These are phyloP conservation scores for Salix udensis DNA, from an alignment of 345 rosid genomes.

Conservation along the genomic window DNA sequence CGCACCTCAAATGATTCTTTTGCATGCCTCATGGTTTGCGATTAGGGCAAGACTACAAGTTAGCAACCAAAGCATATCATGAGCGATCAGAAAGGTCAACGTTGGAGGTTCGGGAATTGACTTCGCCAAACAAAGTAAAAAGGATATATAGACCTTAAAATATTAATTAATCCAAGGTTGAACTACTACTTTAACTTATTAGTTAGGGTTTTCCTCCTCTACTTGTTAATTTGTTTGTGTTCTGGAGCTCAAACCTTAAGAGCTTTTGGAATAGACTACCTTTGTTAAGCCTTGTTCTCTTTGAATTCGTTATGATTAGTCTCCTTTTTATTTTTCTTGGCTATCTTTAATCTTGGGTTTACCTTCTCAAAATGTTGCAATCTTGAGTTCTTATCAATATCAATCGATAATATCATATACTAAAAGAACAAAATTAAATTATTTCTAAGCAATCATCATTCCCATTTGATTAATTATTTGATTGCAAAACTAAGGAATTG, in stretches of 20 bases:
- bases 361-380: background rate
- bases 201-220: background rate
- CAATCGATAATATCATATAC: background rate
- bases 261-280: constrained; percentile 1
- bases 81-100: constrained; percentile 12
- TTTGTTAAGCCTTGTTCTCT: background rate
- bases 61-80: background rate
- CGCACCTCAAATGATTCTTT: constrained; percentile 78
- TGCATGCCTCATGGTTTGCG: constrained; percentile 10
- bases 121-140: constrained; percentile 35
- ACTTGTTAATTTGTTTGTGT: background rate
- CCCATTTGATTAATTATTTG: no score
- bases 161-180: background rate
- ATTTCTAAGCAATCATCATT: background rate
- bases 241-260: background rate
- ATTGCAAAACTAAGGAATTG: no score
- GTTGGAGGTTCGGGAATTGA: constrained; percentile 85
- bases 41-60: background rate
- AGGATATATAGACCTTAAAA: background rate
- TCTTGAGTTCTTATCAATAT: background rate
- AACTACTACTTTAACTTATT: background rate
- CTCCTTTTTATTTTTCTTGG: background rate
- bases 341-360: background rate
- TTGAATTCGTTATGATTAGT: background rate
- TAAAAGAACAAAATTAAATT: background rate